Evolutionary conservation across 148 eudicot genomes (phyloP).

Genomic region (Arbutus unedo): DNA sequence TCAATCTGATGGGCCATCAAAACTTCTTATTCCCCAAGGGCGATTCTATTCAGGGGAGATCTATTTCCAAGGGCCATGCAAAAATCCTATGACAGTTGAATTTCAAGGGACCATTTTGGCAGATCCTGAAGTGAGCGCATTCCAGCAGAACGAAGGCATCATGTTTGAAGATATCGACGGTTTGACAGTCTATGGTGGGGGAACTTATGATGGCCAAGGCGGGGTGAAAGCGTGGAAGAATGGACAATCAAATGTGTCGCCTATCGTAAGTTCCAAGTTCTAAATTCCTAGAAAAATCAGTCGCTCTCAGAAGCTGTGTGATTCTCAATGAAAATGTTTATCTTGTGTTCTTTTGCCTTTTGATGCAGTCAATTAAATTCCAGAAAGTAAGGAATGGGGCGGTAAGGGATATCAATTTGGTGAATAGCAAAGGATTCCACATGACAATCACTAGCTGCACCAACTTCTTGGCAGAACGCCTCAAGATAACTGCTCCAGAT

Average conservation of each 20-base stretch:
- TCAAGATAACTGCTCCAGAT: slow-evolving; percentile 41
- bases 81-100: neutral
- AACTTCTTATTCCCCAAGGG: slow-evolving; percentile 10
- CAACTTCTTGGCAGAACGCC: slow-evolving; percentile 28
- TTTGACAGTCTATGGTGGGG: neutral
- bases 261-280: neutral
- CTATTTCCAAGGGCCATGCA: neutral
- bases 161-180: neutral
- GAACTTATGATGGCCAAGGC: slow-evolving; percentile 1
- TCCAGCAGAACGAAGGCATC: neutral
- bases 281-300: neutral
- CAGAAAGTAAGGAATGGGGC: neutral
- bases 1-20: slow-evolving; percentile 7
- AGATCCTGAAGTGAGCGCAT: neutral
- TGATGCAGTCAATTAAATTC: slow-evolving; percentile 4
- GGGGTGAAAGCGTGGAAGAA: neutral
- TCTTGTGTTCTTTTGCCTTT: neutral
- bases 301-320: neutral
- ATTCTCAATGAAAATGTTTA: neutral
- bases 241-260: neutral
- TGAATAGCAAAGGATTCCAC: slow-evolving; percentile 22
- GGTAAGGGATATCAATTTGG: neutral
- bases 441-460: slow-evolving; percentile 30
- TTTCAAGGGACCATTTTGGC: slow-evolving; percentile 10
- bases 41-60: neutral